These are phyloP conservation scores for Blastomyces gilchristii DNA, from an alignment of 2,329 filamentous ascomycete genomes.

Conservation along the genomic window DNA sequence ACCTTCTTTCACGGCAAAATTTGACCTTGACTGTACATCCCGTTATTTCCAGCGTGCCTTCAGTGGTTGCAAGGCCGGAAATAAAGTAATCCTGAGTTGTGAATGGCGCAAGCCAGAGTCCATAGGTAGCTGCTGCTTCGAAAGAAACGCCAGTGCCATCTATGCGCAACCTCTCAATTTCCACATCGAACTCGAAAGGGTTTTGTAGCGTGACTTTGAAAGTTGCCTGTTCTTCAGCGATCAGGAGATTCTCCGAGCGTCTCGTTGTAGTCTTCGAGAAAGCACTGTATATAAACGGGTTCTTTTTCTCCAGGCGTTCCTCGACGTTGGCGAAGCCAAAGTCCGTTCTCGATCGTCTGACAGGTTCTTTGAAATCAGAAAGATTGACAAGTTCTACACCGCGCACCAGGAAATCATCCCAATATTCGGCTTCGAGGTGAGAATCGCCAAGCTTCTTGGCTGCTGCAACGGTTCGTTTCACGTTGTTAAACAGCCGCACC, in stretches of 20 bases:
- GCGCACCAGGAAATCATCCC: constrained; percentile 90
- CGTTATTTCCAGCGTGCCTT: constrained; percentile 61
- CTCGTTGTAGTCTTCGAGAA: constrained; percentile 59
- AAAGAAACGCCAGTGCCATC: constrained; percentile 65
- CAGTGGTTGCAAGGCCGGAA: constrained; percentile 53
- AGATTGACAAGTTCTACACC: constrained; percentile 60
- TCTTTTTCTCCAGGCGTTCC: constrained; percentile 38
- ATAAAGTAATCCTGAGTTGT: constrained; percentile 70
- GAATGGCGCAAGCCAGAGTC: constrained; percentile 65
- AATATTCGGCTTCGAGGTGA: constrained; percentile 71
- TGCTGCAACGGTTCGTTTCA: constrained; percentile 71
- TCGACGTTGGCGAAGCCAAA: constrained; percentile 36
- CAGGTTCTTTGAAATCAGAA: constrained; percentile 50
- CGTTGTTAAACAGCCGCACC: constrained; percentile 69
- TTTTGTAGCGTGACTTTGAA: constrained; percentile 86
- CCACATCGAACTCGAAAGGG: constrained; percentile 83
- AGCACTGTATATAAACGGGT: constrained; percentile 92
- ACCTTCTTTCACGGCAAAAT: constrained; percentile 71
- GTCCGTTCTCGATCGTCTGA: constrained; percentile 51
- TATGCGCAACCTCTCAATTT: constrained; percentile 71
- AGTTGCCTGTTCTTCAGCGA: constrained; percentile 64
- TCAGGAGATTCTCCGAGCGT: constrained; percentile 56
- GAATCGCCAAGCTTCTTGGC: constrained; percentile 62
- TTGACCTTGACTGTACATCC: constrained; percentile 71
- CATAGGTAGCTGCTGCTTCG: constrained; percentile 51